Base-by-base conservation (phyloP, 2,329 filamentous ascomycete genomes). In the Xylariaceae sp. region DNA sequence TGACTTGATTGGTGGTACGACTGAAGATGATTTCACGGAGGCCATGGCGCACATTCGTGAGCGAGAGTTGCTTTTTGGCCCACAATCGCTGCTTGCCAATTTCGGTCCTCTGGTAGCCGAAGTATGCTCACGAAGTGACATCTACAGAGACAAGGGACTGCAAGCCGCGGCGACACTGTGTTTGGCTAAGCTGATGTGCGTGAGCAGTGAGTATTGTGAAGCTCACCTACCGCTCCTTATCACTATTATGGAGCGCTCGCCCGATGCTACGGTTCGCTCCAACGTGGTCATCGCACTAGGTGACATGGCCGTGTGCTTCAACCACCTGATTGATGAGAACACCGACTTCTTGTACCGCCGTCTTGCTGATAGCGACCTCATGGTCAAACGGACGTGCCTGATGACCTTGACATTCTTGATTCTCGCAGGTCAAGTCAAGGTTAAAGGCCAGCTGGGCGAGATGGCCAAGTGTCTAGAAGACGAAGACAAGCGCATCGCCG, bases 381-480 rank as follows among this genome's bases (percentile, higher is more conserved):
- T 86, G 3, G 93, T 98, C 47, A 98, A 97, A 73, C 83, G 93
- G 9, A 98, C 94, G 0, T 98, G 93, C 65, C 76, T 98, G 17
- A 98, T 97, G 93, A 98, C 94, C 1, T 69, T 98, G 53, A 98
- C 94, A 0, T 98, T 98, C 75, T 69, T 98, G 42, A 98, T 98
- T 55, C 70, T 98, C 34, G 93, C 93, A 1, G 93, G 94, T 19
- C 93, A 98, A 66, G 91, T 98, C 69, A 98, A 98, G 74, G 93
- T 98, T 65, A 98, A 98, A 73, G 93, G 93, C 19, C 93, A 98
- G 65, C 73, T 98, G 9, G 93, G 93, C 37, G 91, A 97, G 70
- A 98, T 98, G 93, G 93, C 93, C 42, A 98, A 98, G 69, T 98
- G 93, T 53, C 77, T 98, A 22, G 93, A 98, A 65, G 93, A 98